phyloP scores from a whole-genome alignment of 352 stramenopile species.

The Phytophthora pini region DNA sequence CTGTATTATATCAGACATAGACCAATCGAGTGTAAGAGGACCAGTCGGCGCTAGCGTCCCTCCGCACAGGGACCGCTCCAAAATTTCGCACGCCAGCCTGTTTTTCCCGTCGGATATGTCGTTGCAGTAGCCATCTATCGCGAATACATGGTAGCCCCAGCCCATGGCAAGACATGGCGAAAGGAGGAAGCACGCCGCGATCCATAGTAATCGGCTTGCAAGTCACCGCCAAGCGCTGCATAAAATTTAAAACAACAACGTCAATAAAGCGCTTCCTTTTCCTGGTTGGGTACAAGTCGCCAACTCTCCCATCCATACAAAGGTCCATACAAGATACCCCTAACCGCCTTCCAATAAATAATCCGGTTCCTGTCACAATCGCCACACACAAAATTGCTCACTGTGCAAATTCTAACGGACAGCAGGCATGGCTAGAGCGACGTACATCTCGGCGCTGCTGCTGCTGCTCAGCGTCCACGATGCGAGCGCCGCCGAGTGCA shows the following conservation, averaged over 20 bases:
- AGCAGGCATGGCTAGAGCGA: constrained; percentile 5
- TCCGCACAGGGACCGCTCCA: constrained; percentile 17
- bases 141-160: no score
- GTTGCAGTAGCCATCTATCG: constrained; percentile 5
- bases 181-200: not conserved
- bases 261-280: no score
- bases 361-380: constrained; percentile 23
- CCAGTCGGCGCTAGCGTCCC: not conserved
- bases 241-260: no score
- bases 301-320: constrained; percentile 22
- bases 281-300: constrained; percentile 8
- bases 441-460: constrained; percentile 20
- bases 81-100: constrained; percentile 33
- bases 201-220: not conserved
- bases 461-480: constrained; percentile 12
- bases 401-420: constrained; percentile 10
- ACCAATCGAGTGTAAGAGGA: not conserved
- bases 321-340: constrained; percentile 13
- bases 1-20: not conserved
- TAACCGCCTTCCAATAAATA: constrained; percentile 24
- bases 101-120: constrained; percentile 18
- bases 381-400: constrained; percentile 2
- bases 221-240: not conserved
- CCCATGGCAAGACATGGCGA: no score
- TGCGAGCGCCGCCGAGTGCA: constrained; percentile 37